phyloP scores from a whole-genome alignment of 2,329 filamentous ascomycete species.

The Colletotrichum melonis region DNA sequence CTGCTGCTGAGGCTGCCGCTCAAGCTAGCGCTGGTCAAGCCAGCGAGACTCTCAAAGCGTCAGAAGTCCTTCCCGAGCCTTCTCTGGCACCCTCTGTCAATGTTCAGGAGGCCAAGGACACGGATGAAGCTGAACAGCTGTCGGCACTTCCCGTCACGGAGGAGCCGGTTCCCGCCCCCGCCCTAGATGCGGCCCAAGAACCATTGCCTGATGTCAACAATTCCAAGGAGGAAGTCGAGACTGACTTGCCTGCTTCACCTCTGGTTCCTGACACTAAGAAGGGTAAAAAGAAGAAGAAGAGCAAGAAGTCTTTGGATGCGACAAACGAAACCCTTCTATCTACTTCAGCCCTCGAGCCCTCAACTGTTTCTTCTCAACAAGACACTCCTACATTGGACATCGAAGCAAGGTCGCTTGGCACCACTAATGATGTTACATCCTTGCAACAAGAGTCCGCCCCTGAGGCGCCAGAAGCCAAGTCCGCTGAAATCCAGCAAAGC shows the following conservation, averaged over 20 bases:
- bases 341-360: neutral
- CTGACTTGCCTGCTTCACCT: conserved; percentile 1
- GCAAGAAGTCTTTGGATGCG: conserved; percentile 18
- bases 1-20: neutral
- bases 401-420: neutral
- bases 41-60: neutral
- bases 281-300: conserved; percentile 49
- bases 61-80: conserved; percentile 11
- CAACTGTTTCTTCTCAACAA: neutral
- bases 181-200: neutral
- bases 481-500: neutral
- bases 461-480: neutral
- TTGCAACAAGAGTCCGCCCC: neutral
- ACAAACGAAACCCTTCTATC: neutral
- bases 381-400: neutral
- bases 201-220: neutral
- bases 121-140: neutral
- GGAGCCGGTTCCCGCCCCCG: neutral
- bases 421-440: neutral
- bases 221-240: neutral
- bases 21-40: neutral
- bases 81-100: neutral
- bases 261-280: conserved; percentile 39
- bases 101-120: neutral
- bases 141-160: neutral